These are phyloP conservation scores for Pluteus cervinus DNA, from an alignment of 768 basidiomycete genomes.

Conservation along the genomic window DNA sequence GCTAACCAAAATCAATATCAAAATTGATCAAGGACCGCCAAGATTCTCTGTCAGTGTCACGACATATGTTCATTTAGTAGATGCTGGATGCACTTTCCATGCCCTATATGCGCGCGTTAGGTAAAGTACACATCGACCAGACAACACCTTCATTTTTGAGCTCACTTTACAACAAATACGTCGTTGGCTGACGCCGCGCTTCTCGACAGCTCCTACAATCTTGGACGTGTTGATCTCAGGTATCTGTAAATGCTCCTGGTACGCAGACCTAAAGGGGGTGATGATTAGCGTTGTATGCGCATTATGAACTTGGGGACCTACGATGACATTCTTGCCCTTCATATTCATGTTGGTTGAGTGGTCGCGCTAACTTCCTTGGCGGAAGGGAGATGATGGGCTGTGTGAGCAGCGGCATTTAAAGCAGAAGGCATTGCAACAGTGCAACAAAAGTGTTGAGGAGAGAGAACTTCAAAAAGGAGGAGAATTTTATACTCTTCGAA, in stretches of 20 bases:
- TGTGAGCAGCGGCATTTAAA: conserved; percentile 37
- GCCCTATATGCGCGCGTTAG: conserved; percentile 36
- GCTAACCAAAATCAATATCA: conserved; percentile 12
- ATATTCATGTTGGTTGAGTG: conserved; percentile 36
- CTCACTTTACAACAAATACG: conserved; percentile 60
- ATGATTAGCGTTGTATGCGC: no score
- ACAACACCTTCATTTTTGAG: conserved; percentile 1
- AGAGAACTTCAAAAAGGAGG: no score
- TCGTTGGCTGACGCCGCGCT: conserved; percentile 83
- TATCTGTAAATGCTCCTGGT: conserved; percentile 72
- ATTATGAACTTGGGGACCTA: conserved; percentile 29
- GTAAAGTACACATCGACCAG: neutral
- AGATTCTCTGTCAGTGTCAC: conserved; percentile 50
- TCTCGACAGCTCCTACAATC: conserved; percentile 65
- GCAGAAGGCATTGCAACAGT: conserved; percentile 45
- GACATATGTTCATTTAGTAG: conserved; percentile 50
- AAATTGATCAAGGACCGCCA: conserved; percentile 65
- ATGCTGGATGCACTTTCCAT: conserved; percentile 60
- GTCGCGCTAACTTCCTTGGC: conserved; percentile 59
- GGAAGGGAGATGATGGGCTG: conserved; percentile 50
- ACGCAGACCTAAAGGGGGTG: conserved; percentile 74
- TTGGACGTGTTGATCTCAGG: conserved; percentile 60
- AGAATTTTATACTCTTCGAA: no score
- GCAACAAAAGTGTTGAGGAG: no score
- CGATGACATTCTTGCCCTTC: conserved; percentile 59